phyloP scores from a whole-genome alignment of 108 stramenopile species.

The Pseudonitzschia pungens region DNA sequence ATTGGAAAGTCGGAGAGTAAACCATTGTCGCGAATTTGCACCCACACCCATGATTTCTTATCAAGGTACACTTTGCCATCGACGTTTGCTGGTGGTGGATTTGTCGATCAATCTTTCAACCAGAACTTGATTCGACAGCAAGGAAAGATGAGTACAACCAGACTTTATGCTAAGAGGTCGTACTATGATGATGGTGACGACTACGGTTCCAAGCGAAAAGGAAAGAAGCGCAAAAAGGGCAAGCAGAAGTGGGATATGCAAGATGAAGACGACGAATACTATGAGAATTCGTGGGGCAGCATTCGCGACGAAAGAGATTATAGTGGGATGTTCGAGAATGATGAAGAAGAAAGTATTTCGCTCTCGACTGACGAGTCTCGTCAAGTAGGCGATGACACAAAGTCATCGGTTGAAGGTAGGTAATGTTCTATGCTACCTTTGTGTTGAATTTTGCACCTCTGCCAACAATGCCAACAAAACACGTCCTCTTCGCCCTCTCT shows the following conservation, averaged over 20 bases:
- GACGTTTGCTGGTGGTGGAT: slow-evolving; percentile 1
- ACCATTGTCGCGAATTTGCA: slow-evolving; percentile 58
- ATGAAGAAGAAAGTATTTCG: background rate
- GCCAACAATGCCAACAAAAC: background rate
- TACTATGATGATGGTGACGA: slow-evolving; percentile 20
- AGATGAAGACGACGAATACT: slow-evolving; percentile 10
- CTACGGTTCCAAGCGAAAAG: background rate
- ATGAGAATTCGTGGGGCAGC: background rate
- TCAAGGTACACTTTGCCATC: slow-evolving; percentile 5
- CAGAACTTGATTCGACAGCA: background rate
- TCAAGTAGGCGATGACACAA: too few species aligned
- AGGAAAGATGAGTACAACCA: background rate
- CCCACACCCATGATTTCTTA: slow-evolving; percentile 61
- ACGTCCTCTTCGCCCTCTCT: background rate
- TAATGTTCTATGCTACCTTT: background rate
- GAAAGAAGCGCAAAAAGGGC: background rate
- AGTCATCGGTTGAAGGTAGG: background rate
- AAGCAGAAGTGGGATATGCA: background rate
- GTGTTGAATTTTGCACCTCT: background rate
- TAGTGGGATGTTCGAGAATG: background rate
- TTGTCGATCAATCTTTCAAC: background rate
- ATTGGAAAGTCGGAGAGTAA: slow-evolving; percentile 65
- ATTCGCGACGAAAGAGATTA: background rate
- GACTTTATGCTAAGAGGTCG: slow-evolving; percentile 16
- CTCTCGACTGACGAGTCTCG: background rate